A percentile compares a stretch with the other conserved stretches of the same genome.
phyloP scores from a whole-genome alignment of 2,329 filamentous ascomycete species.

The Seiridium unicorne region DNA sequence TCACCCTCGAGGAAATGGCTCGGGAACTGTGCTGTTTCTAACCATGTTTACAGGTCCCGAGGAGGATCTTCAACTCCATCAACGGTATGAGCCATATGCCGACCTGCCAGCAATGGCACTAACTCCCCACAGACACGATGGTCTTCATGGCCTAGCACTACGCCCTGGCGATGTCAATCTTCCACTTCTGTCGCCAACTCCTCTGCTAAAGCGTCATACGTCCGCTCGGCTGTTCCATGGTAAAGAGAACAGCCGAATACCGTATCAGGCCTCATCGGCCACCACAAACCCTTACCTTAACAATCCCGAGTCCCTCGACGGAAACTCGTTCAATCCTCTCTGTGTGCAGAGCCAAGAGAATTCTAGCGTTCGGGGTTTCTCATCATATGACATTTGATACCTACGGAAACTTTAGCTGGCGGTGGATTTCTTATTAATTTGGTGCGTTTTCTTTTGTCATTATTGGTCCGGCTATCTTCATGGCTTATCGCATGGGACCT shows the following conservation, averaged over 20 bases:
- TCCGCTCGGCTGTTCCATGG: slow-evolving; percentile 18
- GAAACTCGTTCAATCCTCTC: slow-evolving; percentile 30
- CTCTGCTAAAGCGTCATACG: slow-evolving; percentile 22
- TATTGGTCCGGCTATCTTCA: too few relatives aligned
- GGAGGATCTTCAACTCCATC: slow-evolving; percentile 11
- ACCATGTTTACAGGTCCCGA: slow-evolving; percentile 17
- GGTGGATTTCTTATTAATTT: not conserved
- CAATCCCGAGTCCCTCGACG: slow-evolving; percentile 19
- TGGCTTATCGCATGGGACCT: too few relatives aligned
- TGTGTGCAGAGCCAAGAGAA: slow-evolving; percentile 28
- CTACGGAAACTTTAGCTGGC: not conserved
- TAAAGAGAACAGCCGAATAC: slow-evolving; percentile 29
- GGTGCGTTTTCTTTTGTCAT: too few relatives aligned
- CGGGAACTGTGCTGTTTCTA: slow-evolving; percentile 14
- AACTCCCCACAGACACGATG: slow-evolving; percentile 16
- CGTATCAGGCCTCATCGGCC: slow-evolving; percentile 18
- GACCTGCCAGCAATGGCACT: slow-evolving; percentile 14
- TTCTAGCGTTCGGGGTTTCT: slow-evolving; percentile 23
- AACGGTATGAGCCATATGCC: slow-evolving; percentile 12
- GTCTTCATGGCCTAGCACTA: slow-evolving; percentile 33
- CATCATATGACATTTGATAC: slow-evolving; percentile 1
- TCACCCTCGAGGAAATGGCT: slow-evolving; percentile 11
- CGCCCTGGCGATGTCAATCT: slow-evolving; percentile 36
- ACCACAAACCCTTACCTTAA: slow-evolving; percentile 27
- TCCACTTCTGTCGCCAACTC: slow-evolving; percentile 24